phyloP scores from a whole-genome alignment of 176 grass and related monocot genomes.

The Neostapfia colusana region DNA sequence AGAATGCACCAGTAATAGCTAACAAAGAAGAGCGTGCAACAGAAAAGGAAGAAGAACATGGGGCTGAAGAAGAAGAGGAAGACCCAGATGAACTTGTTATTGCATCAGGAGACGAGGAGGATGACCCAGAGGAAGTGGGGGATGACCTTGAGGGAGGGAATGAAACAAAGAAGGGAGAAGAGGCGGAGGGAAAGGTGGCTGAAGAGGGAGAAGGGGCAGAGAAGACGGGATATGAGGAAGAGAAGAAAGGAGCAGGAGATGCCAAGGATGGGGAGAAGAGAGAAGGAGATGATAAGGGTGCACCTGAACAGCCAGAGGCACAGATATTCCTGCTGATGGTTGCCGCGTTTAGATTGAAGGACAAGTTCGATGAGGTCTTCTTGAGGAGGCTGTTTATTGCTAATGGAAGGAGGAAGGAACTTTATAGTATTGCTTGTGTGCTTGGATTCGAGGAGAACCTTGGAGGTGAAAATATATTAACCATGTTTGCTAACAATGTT shows the following conservation, averaged over 20 bases:
- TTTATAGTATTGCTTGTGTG: conserved; percentile 46
- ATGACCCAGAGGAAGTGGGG: conserved; percentile 23
- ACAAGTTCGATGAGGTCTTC: conserved; percentile 58
- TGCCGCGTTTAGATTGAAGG: conserved; percentile 53
- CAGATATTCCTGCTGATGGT: conserved; percentile 74
- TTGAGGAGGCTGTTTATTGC: conserved; percentile 62
- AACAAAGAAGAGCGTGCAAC: neutral
- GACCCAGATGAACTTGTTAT: neutral
- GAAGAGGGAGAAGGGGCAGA: conserved; percentile 22
- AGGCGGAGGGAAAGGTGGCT: conserved; percentile 5
- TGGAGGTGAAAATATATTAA: conserved; percentile 47
- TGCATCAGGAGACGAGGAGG: conserved; percentile 7
- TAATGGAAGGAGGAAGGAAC: conserved; percentile 62
- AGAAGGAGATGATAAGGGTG: conserved; percentile 24
- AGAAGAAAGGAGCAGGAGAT: conserved; percentile 12
- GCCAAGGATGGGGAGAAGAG: conserved; percentile 33
- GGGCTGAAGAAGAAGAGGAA: conserved; percentile 21
- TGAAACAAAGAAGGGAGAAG: conserved; percentile 33
- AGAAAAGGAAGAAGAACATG: neutral
- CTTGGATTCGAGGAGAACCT: conserved; percentile 60
- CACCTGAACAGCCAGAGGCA: conserved; percentile 35
- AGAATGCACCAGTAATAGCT: neutral
- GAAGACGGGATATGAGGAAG: conserved; percentile 33
- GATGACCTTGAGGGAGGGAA: conserved; percentile 31
- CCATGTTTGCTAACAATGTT: conserved; percentile 17